Conservation (phyloP, 2,329 filamentous ascomycete genomes). For the Nakataea oryzae region DNA sequence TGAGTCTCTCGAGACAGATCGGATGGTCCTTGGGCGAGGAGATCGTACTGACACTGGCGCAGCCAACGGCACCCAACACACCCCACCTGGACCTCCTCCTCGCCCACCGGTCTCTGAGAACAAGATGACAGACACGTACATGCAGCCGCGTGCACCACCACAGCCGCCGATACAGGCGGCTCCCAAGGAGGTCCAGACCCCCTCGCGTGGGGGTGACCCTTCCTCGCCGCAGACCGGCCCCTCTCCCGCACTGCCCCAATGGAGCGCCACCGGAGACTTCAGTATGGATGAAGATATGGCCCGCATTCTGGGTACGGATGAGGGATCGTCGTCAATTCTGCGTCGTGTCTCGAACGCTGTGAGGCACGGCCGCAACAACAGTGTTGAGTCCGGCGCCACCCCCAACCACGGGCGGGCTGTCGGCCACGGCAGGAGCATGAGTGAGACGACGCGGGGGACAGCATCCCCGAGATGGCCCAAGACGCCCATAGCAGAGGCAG, state of each 20-base stretch:
- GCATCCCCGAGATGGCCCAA: conserved; percentile 61
- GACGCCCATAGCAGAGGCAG: conserved; percentile 48
- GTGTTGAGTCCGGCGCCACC: conserved; percentile 47
- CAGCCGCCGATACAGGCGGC: conserved; percentile 27
- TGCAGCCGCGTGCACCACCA: conserved; percentile 47
- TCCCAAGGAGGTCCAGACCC: background rate
- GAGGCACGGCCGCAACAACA: conserved; percentile 83
- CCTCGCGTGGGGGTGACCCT: conserved; percentile 12
- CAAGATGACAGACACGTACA: conserved; percentile 41
- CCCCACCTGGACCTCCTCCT: conserved; percentile 9
- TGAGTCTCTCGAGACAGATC: conserved; percentile 19
- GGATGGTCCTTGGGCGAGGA: background rate
- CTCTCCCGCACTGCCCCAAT: conserved; percentile 60
- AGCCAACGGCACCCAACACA: conserved; percentile 24
- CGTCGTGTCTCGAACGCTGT: conserved; percentile 88
- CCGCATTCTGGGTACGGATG: conserved; percentile 71
- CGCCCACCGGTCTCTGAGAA: conserved; percentile 24
- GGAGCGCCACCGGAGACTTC: conserved; percentile 76
- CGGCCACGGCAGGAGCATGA: conserved; percentile 51
- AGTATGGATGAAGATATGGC: conserved; percentile 95
- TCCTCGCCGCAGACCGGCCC: conserved; percentile 30
- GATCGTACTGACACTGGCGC: conserved; percentile 10
- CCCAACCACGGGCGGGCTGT: conserved; percentile 24
- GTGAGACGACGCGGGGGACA: conserved; percentile 54
- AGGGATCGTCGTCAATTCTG: conserved; percentile 68